These are phyloP conservation scores for Chlamydomonas asymmetrica DNA, from an alignment of 139 green algal genomes.

Conservation along the genomic window DNA sequence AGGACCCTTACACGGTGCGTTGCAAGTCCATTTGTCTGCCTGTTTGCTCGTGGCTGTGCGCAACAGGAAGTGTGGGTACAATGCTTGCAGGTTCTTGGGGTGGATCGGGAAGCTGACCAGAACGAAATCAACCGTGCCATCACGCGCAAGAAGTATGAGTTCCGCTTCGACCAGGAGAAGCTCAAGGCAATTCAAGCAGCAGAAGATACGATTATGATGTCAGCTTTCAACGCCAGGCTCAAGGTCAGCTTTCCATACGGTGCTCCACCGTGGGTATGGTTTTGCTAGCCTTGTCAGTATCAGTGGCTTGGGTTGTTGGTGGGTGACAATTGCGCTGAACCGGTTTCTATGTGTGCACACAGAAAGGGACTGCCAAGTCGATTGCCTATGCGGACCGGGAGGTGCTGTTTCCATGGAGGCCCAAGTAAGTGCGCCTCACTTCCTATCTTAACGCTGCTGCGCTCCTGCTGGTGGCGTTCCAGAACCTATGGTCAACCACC, in stretches of 20 bases:
- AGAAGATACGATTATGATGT: conserved; percentile 50
- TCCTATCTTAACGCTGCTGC: too few species aligned
- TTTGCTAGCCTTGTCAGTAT: background rate
- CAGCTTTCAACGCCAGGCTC: conserved; percentile 37
- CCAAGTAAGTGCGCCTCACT: conserved; percentile 53
- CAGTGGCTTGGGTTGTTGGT: background rate
- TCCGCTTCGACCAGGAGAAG: conserved; percentile 28
- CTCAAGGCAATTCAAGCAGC: conserved; percentile 47
- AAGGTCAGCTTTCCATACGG: conserved; percentile 30
- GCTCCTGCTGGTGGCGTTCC: too few species aligned
- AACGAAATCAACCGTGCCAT: conserved; percentile 46
- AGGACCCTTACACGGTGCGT: too few species aligned
- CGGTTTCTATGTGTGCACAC: background rate
- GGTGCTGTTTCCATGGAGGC: conserved; percentile 60
- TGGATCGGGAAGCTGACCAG: conserved; percentile 39
- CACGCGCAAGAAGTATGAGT: conserved; percentile 38
- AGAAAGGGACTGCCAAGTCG: conserved; percentile 32
- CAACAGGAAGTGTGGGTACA: too few species aligned
- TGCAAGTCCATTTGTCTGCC: too few species aligned
- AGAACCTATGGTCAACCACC: too few species aligned
- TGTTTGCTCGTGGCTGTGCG: too few species aligned
- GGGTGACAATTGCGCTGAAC: background rate
- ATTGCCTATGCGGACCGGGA: conserved; percentile 57
- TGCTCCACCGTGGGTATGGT: too few species aligned
- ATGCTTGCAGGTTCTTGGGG: conserved; percentile 42